phyloP scores from a whole-genome alignment of 805 yeast genomes.

The Cyberlindnera euphorbiae region DNA sequence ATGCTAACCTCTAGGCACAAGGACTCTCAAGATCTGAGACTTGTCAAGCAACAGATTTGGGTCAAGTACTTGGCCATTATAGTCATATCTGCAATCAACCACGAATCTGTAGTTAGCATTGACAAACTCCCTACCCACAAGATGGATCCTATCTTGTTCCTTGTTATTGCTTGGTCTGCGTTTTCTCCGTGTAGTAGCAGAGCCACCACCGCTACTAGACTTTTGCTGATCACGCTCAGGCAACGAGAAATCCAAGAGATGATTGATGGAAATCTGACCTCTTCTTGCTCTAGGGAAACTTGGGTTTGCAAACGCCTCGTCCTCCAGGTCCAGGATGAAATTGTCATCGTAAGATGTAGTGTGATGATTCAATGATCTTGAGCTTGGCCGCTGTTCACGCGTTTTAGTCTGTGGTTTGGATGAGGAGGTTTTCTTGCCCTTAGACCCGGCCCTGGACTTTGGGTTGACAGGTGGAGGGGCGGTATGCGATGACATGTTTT shows the following conservation, averaged over 20 bases:
- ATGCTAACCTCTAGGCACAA: conserved; percentile 68
- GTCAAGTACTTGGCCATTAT: conserved; percentile 54
- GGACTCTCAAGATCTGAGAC: conserved; percentile 58
- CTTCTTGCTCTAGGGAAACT: conserved; percentile 34
- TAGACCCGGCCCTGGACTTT: conserved; percentile 3
- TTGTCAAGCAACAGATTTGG: conserved; percentile 72
- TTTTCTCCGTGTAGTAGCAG: conserved; percentile 18
- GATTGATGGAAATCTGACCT: conserved; percentile 53
- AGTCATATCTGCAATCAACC: conserved; percentile 59
- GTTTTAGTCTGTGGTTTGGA: conserved; percentile 1
- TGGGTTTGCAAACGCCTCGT: conserved; percentile 29
- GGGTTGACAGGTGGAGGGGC: conserved; percentile 16
- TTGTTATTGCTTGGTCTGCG: conserved; percentile 27
- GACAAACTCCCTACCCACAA: conserved; percentile 64
- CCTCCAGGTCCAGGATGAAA: conserved; percentile 30
- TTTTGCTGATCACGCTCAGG: conserved; percentile 34
- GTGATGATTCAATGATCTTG: not conserved
- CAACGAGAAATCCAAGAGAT: conserved; percentile 54
- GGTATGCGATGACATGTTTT: conserved; percentile 18
- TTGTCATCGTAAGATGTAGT: conserved; percentile 11
- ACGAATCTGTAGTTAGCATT: conserved; percentile 83
- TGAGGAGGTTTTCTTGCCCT: not conserved
- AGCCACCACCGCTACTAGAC: too few species aligned
- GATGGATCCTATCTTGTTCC: conserved; percentile 34
- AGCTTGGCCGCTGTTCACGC: conserved; percentile 2